Evolutionary conservation across 108 stramenopile genomes (phyloP).

Genomic region (Nitzschia sp.): DNA sequence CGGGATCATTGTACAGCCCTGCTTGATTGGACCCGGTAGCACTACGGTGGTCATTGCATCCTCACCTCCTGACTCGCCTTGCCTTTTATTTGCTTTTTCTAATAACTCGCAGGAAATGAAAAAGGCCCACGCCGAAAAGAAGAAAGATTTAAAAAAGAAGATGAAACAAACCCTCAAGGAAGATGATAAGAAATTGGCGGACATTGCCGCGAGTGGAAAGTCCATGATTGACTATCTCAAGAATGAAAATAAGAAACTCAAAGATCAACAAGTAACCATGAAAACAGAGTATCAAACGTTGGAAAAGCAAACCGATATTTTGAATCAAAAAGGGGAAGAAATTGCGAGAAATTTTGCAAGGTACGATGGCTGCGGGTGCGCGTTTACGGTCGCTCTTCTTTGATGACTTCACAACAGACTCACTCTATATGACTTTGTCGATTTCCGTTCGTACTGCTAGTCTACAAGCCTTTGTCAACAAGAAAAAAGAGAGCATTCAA

Average conservation of each 20-base stretch:
- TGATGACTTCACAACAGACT: too few relatives aligned
- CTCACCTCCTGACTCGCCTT: not conserved
- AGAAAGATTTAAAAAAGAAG: slow-evolving; percentile 24
- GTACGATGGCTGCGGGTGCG: too few relatives aligned
- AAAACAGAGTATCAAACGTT: slow-evolving; percentile 17
- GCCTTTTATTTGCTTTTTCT: not conserved
- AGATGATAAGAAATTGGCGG: slow-evolving; percentile 12
- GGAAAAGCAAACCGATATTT: slow-evolving; percentile 30
- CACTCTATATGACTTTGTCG: too few relatives aligned
- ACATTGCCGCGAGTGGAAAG: slow-evolving; percentile 12
- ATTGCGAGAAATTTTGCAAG: slow-evolving; percentile 19
- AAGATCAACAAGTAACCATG: slow-evolving; percentile 2
- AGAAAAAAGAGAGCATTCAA: slow-evolving; percentile 6
- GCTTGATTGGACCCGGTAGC: too few relatives aligned
- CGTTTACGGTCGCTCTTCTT: too few relatives aligned
- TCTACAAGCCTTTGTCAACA: slow-evolving; percentile 9
- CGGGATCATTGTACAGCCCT: too few relatives aligned
- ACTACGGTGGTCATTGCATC: too few relatives aligned
- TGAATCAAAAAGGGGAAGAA: slow-evolving; percentile 20
- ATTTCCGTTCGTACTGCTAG: too few relatives aligned
- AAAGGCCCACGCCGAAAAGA: slow-evolving; percentile 28
- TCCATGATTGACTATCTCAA: slow-evolving; percentile 31
- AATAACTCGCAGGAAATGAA: slow-evolving; percentile 10
- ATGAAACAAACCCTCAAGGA: slow-evolving; percentile 6
- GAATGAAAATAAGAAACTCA: slow-evolving; percentile 22